Evolutionary conservation across 1,284 basidiomycete species (phyloP), one percentile per base, ranked within the genome.

Genomic region (Apiotrichum gracile): DNA sequence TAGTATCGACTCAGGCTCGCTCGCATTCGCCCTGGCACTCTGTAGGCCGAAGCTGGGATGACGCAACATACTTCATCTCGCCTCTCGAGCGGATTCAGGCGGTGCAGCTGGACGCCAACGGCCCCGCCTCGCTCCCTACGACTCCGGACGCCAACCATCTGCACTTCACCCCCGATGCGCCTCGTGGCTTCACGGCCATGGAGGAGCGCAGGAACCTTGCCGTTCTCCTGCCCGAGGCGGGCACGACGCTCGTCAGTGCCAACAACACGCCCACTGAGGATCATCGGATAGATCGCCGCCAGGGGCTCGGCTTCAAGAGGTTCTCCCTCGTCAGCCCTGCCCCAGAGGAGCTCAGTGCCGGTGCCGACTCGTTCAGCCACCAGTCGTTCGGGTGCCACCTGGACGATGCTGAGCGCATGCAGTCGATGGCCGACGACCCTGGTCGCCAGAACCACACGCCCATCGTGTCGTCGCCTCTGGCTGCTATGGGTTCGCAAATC

Each of bases 371-470:
- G 2, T 54, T 54, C 13, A 46, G 47, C 5, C 47, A 47, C 17
- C 22, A 24, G 17, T 54, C 52, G 26, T 54, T 54, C 25, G 52
- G 52, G 2, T 49, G 47, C 24, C 19, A 19, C 25, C 8, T 21
- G 12, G 31, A 27, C 34, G 24, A 27, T 13, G 39, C 41, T 14
- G 47, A 31, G 27, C 37, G 37, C 13, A 21, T 26, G 19, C 24
- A 12, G 29, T 8, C 44, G n/a, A 16, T 38, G 17, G 12, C 24
- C 29, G 22, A 7, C 42, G n/a, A 27, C 33, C 3, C 8, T 17
- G n/a, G 17, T 9, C 41, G 25, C 13, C 41, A n/a, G 24, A 13
- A 10, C 3, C 21, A 42, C 12, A 10, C 29, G 9, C n/a, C 43
- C 35, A n/a, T 16, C 43, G 50, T 17, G 6, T 34, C 33, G 7